These are phyloP conservation scores for Niebla homalea DNA, from an alignment of 495 filamentous ascomycete species.

Conservation along the genomic window DNA sequence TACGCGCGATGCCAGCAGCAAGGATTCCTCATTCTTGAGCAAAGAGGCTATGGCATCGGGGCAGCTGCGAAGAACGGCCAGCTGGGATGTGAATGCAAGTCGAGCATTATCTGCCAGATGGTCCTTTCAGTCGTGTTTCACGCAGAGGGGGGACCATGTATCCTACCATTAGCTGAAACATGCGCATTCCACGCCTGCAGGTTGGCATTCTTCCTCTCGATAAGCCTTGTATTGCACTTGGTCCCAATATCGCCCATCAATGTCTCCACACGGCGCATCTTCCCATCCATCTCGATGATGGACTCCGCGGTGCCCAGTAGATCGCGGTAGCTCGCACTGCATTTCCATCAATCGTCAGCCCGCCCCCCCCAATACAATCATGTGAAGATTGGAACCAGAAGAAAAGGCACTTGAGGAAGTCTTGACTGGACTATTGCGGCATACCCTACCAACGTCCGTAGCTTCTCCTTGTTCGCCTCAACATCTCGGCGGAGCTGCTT, in stretches of 20 bases:
- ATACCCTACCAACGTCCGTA: slow-evolving; percentile 83
- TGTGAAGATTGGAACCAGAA: too few relatives aligned
- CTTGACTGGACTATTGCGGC: slow-evolving; percentile 5
- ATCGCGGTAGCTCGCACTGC: slow-evolving; percentile 76
- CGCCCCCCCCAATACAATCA: not conserved
- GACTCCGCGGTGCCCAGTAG: slow-evolving; percentile 84
- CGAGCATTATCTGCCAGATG: slow-evolving; percentile 34
- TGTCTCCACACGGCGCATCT: slow-evolving; percentile 61
- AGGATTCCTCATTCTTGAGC: slow-evolving; percentile 42
- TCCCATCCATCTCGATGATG: slow-evolving; percentile 74
- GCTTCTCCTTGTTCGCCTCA: slow-evolving; percentile 70
- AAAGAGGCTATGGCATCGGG: slow-evolving; percentile 41
- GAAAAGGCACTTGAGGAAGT: not conserved
- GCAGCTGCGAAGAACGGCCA: slow-evolving; percentile 48
- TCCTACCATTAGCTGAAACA: slow-evolving; percentile 32
- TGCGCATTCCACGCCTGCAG: slow-evolving; percentile 43
- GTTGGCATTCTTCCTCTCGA: slow-evolving; percentile 56
- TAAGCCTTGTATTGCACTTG: slow-evolving; percentile 58
- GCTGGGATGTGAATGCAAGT: slow-evolving; percentile 45
- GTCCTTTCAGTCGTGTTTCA: not conserved
- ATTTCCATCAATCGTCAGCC: slow-evolving; percentile 3
- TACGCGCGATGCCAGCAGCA: slow-evolving; percentile 64
- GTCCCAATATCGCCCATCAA: slow-evolving; percentile 58
- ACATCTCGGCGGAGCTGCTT: slow-evolving; percentile 51
- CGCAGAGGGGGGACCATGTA: not conserved